phyloP scores from a whole-genome alignment of 805 yeast species.

The Yarrowia sp. region DNA sequence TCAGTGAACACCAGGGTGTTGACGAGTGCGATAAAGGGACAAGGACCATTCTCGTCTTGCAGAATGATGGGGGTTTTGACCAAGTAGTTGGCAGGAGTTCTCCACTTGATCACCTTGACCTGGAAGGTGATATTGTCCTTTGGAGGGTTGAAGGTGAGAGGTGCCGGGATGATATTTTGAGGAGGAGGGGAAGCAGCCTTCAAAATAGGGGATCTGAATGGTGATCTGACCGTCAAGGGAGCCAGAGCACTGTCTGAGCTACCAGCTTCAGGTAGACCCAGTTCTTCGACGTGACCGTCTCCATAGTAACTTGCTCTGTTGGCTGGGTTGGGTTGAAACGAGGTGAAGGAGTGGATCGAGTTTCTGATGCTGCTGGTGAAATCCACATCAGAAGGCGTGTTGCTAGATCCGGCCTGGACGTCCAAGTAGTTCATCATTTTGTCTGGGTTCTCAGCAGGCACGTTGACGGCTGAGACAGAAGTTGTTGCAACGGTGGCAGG shows the following conservation, averaged over 20 bases:
- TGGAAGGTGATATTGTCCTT: conserved; percentile 31
- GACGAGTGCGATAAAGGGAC: conserved; percentile 79
- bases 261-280: conserved; percentile 3
- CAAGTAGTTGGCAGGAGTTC: conserved; percentile 10
- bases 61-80: conserved; percentile 56
- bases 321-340: conserved; percentile 23
- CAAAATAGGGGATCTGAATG: conserved; percentile 1
- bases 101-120: conserved; percentile 26
- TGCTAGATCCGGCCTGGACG: conserved; percentile 1
- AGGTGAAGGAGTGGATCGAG: conserved; percentile 19
- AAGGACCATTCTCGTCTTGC: conserved; percentile 87
- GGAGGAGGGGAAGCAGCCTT: conserved; percentile 11
- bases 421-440: conserved; percentile 18
- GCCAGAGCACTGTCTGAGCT: conserved; percentile 21
- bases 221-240: conserved; percentile 20
- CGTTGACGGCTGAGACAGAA: not conserved
- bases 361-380: conserved; percentile 6
- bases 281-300: conserved; percentile 8
- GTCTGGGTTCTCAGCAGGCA: not conserved
- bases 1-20: conserved; percentile 66
- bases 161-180: conserved; percentile 11
- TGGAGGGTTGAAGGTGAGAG: conserved; percentile 30
- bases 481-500: conserved; percentile 10
- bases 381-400: conserved; percentile 7
- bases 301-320: conserved; percentile 22